phyloP scores from a whole-genome alignment of 2,329 filamentous ascomycete species.

The Epichloe amarillans region DNA sequence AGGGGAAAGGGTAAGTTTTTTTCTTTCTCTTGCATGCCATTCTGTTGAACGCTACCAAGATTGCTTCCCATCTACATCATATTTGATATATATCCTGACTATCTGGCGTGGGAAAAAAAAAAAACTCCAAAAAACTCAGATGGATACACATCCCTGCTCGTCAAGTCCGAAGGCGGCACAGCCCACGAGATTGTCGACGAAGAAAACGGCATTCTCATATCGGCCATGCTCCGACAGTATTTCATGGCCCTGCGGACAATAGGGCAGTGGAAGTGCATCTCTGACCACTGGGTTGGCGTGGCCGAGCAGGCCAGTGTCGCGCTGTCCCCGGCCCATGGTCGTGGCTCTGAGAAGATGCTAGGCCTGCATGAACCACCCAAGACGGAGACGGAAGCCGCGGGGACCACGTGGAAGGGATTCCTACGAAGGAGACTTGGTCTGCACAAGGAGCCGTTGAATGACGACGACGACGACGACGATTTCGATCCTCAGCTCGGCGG shows the following conservation, averaged over 20 bases:
- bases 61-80: background rate
- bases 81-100: background rate
- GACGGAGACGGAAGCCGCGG: constrained; percentile 9
- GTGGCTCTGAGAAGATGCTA: constrained; percentile 23
- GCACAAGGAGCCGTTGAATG: constrained; percentile 19
- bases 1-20: constrained; percentile 49
- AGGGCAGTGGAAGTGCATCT: constrained; percentile 65
- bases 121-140: constrained; percentile 29
- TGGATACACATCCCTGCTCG: constrained; percentile 65
- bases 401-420: constrained; percentile 23
- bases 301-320: constrained; percentile 43
- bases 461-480: constrained; percentile 22
- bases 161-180: constrained; percentile 59
- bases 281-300: constrained; percentile 54
- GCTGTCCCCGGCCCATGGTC: constrained; percentile 11
- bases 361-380: constrained; percentile 9
- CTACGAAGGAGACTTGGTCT: constrained; percentile 22
- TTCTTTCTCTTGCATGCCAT: background rate
- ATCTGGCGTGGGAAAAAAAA: background rate
- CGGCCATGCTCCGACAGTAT: constrained; percentile 77
- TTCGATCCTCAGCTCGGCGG: constrained; percentile 15
- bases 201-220: constrained; percentile 78
- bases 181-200: constrained; percentile 71
- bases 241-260: constrained; percentile 77
- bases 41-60: background rate